Conservation (phyloP, 306 rosid species). For the Prunus dulcis region DNA sequence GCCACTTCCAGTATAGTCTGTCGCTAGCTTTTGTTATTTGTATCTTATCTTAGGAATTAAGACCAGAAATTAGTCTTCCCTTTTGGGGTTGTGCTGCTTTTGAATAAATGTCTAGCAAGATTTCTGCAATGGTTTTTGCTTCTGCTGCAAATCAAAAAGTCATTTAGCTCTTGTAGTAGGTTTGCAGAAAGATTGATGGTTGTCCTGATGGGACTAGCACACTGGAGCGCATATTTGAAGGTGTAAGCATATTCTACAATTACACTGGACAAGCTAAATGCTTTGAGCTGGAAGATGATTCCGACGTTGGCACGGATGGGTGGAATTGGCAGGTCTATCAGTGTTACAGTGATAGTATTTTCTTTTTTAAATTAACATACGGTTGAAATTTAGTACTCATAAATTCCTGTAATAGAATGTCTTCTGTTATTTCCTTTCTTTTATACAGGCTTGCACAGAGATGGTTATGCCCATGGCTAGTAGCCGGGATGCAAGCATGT, state of each 20-base stretch:
- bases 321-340: constrained; percentile 83
- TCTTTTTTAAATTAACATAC: neutral
- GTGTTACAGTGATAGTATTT: constrained; percentile 2
- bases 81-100: neutral
- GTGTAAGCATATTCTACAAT: constrained; percentile 66
- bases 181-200: constrained; percentile 61
- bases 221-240: constrained; percentile 66
- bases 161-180: constrained; percentile 31
- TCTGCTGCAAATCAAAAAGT: neutral
- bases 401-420: neutral
- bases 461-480: constrained; percentile 94
- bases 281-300: constrained; percentile 67
- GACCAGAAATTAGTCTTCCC: neutral
- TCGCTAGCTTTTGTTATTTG: neutral
- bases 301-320: constrained; percentile 67
- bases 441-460: constrained; percentile 75
- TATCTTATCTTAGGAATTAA: neutral
- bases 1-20: neutral
- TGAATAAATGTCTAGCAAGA: neutral
- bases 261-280: constrained; percentile 64
- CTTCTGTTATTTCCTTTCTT: constrained; percentile 11
- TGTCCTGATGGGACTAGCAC: constrained; percentile 49
- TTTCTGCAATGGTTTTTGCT: neutral
- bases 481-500: constrained; percentile 60
- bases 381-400: neutral